phyloP scores from a whole-genome alignment of 441 rosid species.

The Euphorbia schlechtendalii region DNA sequence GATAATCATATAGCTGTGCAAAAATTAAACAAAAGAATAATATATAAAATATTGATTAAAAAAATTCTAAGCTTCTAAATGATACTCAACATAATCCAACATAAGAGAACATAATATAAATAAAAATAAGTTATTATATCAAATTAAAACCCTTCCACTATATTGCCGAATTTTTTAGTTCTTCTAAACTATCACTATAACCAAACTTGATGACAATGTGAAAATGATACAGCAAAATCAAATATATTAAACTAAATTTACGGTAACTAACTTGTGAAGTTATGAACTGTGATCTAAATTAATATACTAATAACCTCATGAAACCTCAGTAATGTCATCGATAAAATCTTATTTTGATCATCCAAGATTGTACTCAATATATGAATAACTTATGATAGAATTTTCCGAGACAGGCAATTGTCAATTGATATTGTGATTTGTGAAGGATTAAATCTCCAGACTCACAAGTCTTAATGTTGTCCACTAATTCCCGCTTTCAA shows the following conservation, averaged over 20 bases:
- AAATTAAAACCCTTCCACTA: not conserved
- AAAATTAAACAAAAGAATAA: constrained; percentile 2
- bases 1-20: constrained; percentile 68
- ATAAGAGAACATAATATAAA: constrained; percentile 2
- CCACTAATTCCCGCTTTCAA: too few species aligned
- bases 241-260: not conserved
- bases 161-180: not conserved
- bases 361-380: not conserved
- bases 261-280: not conserved
- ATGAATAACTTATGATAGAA: not conserved
- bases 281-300: not conserved
- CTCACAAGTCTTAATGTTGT: too few species aligned
- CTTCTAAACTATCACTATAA: not conserved
- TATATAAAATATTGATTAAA: not conserved
- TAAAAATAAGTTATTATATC: not conserved
- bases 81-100: not conserved
- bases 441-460: too few species aligned
- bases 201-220: not conserved
- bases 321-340: not conserved
- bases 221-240: not conserved
- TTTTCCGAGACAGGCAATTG: not conserved
- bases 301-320: not conserved
- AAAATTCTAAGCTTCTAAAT: constrained; percentile 1
- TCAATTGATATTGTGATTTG: not conserved
- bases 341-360: not conserved